These are phyloP conservation scores for Solanum rostratum DNA, from an alignment of 257 asterid species.

Conservation along the genomic window DNA sequence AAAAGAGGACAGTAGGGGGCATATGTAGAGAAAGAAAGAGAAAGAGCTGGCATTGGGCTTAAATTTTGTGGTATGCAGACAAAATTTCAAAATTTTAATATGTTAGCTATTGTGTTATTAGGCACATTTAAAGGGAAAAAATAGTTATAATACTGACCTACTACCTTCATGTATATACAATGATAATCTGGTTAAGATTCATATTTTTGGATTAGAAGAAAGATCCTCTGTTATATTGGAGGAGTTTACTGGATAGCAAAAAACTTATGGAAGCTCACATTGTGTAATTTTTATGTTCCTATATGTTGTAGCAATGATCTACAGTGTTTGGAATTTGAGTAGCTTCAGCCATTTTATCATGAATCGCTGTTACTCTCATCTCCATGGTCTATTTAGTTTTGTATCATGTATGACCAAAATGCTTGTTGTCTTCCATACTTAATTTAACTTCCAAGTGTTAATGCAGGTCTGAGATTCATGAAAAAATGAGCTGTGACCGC, in stretches of 20 bases:
- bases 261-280: neutral
- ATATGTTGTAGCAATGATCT: neutral
- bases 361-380: neutral
- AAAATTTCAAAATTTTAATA: neutral
- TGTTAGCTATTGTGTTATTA: neutral
- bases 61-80: neutral
- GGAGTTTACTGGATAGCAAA: neutral
- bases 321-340: neutral
- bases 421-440: neutral
- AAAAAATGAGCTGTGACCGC: slow-evolving; percentile 75
- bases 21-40: neutral
- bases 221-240: neutral
- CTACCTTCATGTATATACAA: neutral
- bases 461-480: slow-evolving; percentile 87
- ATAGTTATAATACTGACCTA: neutral
- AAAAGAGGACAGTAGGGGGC: neutral
- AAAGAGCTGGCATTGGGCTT: neutral
- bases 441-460: slow-evolving; percentile 1
- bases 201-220: neutral
- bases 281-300: neutral
- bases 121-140: neutral
- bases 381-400: neutral
- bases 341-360: neutral
- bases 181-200: neutral
- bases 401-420: neutral